A percentile compares a stretch with the other conserved stretches of the same genome.
These are phyloP conservation scores for Neurospora sp. DNA, from an alignment of 495 filamentous ascomycete genomes.

Conservation along the genomic window DNA sequence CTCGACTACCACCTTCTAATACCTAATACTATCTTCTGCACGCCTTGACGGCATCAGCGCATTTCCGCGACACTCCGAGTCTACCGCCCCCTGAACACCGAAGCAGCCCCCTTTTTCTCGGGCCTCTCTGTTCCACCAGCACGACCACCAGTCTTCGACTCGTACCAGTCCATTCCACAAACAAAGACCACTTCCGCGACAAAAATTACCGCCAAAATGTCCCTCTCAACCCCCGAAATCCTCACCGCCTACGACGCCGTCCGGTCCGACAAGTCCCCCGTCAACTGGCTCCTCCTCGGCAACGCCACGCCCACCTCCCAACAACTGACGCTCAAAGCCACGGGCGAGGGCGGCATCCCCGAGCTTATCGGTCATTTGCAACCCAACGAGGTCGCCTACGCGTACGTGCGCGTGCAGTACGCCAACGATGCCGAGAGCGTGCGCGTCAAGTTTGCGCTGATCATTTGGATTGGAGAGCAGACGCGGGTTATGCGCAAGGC, in stretches of 20 bases:
- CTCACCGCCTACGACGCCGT: conserved; percentile 38
- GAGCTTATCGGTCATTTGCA: conserved; percentile 39
- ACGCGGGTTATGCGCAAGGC: conserved; percentile 52
- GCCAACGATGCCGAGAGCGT: conserved; percentile 49
- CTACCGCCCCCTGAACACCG: no score
- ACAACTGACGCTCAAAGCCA: conserved; percentile 35
- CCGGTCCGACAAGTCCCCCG: conserved; percentile 44
- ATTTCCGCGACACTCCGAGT: background rate
- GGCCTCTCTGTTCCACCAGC: no score
- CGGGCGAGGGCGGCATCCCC: conserved; percentile 39
- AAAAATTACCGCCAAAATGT: background rate
- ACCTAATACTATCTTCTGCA: background rate
- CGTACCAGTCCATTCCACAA: background rate
- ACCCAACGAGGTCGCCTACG: conserved; percentile 42
- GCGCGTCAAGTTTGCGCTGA: conserved; percentile 47
- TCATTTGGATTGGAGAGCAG: conserved; percentile 46
- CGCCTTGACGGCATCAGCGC: background rate
- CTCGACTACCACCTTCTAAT: background rate
- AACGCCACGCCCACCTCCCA: conserved; percentile 37
- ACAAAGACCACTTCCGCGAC: background rate
- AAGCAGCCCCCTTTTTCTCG: background rate
- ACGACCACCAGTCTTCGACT: no score
- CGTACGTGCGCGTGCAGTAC: conserved; percentile 48
- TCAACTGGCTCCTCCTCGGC: conserved; percentile 48
- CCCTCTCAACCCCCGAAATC: conserved; percentile 27